Evolutionary conservation across 306 rosid species (phyloP).

Genomic region (Acacia melanoxylon): DNA sequence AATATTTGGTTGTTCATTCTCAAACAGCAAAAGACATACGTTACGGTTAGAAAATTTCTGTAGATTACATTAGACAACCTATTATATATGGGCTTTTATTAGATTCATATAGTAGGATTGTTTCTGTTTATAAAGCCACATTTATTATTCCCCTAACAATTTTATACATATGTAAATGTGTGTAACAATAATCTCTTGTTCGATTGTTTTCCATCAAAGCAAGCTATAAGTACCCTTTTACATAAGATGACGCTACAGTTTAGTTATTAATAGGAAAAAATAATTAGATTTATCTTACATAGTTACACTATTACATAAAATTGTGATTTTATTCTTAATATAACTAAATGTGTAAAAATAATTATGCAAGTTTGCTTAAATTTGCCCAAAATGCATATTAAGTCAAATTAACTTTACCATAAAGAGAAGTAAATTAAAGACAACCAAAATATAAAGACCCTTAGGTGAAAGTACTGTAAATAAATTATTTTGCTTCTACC

Average conservation of each 20-base stretch:
- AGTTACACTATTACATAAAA: background rate
- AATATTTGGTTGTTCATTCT: background rate
- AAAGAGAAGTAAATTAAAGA: background rate
- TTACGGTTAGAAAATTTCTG: background rate
- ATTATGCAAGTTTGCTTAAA: background rate
- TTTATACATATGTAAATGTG: background rate
- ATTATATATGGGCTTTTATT: background rate
- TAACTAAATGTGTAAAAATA: background rate
- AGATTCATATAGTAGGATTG: background rate
- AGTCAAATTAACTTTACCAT: background rate
- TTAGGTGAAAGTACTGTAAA: background rate
- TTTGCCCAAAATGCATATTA: background rate
- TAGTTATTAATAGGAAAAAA: background rate
- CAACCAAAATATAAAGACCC: background rate
- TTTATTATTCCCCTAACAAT: background rate
- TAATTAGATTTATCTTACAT: background rate
- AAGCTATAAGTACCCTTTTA: background rate
- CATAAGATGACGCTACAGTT: background rate
- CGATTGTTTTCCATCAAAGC: background rate
- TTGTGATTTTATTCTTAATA: background rate
- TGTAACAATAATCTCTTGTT: background rate
- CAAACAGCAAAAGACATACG: background rate
- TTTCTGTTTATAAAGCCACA: background rate
- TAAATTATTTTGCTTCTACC: background rate
- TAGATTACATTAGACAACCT: background rate